phyloP scores from a whole-genome alignment of 1,284 basidiomycete genomes.

The Ganoderma lucidum region DNA sequence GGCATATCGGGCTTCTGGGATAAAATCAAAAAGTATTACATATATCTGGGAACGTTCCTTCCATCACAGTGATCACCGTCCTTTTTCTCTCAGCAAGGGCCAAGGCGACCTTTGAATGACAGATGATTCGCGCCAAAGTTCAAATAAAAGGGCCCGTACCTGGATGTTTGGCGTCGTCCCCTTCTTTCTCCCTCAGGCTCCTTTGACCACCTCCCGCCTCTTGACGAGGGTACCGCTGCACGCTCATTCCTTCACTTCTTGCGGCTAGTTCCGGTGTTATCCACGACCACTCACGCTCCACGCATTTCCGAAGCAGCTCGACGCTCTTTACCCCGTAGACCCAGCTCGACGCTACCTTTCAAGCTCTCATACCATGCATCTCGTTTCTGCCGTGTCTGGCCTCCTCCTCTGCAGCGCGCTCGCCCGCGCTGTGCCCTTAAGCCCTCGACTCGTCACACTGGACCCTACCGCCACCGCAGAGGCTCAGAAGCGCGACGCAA shows the following conservation, averaged over 20 bases:
- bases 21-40: not conserved
- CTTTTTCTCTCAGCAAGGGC: not conserved
- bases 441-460: slow-evolving; percentile 5
- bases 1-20: not conserved
- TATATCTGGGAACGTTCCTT: not conserved
- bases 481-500: slow-evolving; percentile 17
- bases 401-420: slow-evolving; percentile 3
- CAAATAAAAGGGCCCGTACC: not conserved
- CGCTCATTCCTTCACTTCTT: slow-evolving; percentile 4
- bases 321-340: no score
- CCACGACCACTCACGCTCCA: slow-evolving; percentile 3
- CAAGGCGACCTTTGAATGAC: not conserved
- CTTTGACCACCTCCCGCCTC: slow-evolving; percentile 3
- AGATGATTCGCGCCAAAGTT: not conserved
- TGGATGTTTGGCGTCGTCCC: no score
- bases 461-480: slow-evolving; percentile 14
- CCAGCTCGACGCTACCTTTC: slow-evolving; percentile 2
- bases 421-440: not conserved
- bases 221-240: slow-evolving; percentile 7
- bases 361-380: not conserved
- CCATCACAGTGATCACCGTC: not conserved
- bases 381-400: slow-evolving; percentile 3
- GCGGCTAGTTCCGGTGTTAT: slow-evolving; percentile 2
- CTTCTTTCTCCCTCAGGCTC: not conserved
- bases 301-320: not conserved